Percentiles rank a stretch among this genome's conserved stretches.
phyloP scores from a whole-genome alignment of 2,329 filamentous ascomycete genomes.

The Myrmaecium sp. region DNA sequence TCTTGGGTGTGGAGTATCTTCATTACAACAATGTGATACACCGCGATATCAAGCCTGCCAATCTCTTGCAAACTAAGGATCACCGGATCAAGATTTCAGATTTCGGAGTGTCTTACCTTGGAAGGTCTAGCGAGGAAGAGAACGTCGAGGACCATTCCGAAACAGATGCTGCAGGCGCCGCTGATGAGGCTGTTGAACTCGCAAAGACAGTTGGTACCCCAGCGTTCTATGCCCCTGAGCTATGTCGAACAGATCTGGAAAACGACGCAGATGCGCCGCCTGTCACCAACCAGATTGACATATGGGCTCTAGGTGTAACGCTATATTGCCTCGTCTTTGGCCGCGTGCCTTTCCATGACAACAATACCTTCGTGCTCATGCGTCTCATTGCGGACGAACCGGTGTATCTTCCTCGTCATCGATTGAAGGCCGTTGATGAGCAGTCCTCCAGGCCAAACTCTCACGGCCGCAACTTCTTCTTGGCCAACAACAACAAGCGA shows the following conservation, averaged over 20 bases:
- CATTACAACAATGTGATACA: constrained; percentile 36
- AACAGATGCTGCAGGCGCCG: constrained; percentile 69
- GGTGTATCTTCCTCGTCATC: constrained; percentile 70
- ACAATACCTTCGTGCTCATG: constrained; percentile 86
- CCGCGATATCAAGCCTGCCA: constrained; percentile 46
- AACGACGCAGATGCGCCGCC: constrained; percentile 46
- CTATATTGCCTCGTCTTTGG: constrained; percentile 91
- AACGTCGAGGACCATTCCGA: constrained; percentile 55
- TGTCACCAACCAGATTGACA: constrained; percentile 84
- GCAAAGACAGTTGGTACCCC: constrained; percentile 96
- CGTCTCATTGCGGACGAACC: constrained; percentile 80
- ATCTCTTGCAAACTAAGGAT: constrained; percentile 71
- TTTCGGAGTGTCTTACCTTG: constrained; percentile 95
- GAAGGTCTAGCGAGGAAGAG: constrained; percentile 69
- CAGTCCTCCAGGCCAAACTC: constrained; percentile 28
- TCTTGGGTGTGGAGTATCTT: constrained; percentile 84
- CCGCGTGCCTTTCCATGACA: constrained; percentile 79
- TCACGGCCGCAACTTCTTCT: constrained; percentile 26
- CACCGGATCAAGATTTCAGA: constrained; percentile 94
- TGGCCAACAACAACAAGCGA: constrained; percentile 51
- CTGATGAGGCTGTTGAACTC: constrained; percentile 79
- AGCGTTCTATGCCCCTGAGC: constrained; percentile 90
- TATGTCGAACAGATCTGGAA: constrained; percentile 73
- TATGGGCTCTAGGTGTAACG: constrained; percentile 93
- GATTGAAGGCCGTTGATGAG: constrained; percentile 54